phyloP scores from a whole-genome alignment of 352 stramenopile species.

The Pythium phragmitis region DNA sequence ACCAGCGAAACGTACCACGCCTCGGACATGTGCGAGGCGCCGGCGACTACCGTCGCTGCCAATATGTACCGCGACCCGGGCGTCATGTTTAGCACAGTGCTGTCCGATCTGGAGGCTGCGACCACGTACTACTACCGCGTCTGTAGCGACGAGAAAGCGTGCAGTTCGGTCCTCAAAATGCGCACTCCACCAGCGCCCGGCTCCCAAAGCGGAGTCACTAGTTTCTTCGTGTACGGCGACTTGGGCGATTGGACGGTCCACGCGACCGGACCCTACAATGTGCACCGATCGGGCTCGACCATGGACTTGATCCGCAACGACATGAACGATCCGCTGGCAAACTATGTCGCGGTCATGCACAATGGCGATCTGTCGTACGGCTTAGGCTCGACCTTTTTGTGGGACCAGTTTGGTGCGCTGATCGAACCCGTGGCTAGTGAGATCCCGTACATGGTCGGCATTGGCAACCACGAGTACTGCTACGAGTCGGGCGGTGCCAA shows the following conservation, averaged over 20 bases:
- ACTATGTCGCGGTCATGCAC: constrained; percentile 55
- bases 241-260: too few species aligned
- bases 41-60: constrained; percentile 17
- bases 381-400: constrained; percentile 45
- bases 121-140: constrained; percentile 34
- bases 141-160: constrained; percentile 10
- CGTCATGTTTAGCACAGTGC: constrained; percentile 31
- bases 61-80: constrained; percentile 34
- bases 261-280: too few species aligned
- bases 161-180: constrained; percentile 22
- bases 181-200: constrained; percentile 24
- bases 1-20: constrained; percentile 10
- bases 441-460: constrained; percentile 62
- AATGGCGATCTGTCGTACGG: constrained; percentile 74
- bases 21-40: constrained; percentile 25
- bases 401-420: constrained; percentile 72
- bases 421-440: constrained; percentile 57
- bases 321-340: neutral
- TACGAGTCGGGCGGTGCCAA: constrained; percentile 16
- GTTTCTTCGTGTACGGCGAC: constrained; percentile 55
- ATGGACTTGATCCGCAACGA: too few species aligned
- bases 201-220: constrained; percentile 20
- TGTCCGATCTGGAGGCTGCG: constrained; percentile 24
- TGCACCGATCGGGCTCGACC: too few species aligned
- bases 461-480: constrained; percentile 32